Percentiles rank a stretch among this genome's conserved stretches.
These are phyloP conservation scores for Nothomitra cinnamomea DNA, from an alignment of 2,329 filamentous ascomycete genomes.

Conservation along the genomic window DNA sequence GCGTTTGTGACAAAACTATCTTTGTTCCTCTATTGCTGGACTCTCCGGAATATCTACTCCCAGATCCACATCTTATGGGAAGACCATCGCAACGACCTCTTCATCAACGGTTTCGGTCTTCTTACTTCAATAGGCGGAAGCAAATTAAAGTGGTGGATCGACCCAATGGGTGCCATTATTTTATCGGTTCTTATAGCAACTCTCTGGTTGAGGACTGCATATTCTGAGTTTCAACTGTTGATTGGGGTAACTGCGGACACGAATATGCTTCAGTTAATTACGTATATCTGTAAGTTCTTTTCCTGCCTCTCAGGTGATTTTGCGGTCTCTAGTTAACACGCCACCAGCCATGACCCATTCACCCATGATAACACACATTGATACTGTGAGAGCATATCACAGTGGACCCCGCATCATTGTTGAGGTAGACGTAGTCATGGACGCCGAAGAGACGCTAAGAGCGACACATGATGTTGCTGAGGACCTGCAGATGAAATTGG, in stretches of 20 bases:
- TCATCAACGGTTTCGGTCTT: conserved; percentile 89
- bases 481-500: conserved; percentile 82
- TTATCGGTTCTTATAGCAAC: conserved; percentile 61
- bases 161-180: conserved; percentile 77
- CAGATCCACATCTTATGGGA: conserved; percentile 90
- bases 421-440: conserved; percentile 94
- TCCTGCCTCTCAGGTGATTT: not conserved
- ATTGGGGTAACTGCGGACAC: conserved; percentile 80
- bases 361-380: conserved; percentile 63
- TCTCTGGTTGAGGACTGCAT: conserved; percentile 75
- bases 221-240: conserved; percentile 74
- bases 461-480: conserved; percentile 88
- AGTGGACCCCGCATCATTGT: conserved; percentile 77
- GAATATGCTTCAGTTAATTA: conserved; percentile 80
- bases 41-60: conserved; percentile 75
- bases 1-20: conserved; percentile 72
- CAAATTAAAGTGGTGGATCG: conserved; percentile 86
- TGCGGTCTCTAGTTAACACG: not conserved
- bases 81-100: conserved; percentile 91
- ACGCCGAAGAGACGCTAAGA: conserved; percentile 50
- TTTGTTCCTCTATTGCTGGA: conserved; percentile 86
- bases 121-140: conserved; percentile 80
- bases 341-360: conserved; percentile 63
- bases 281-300: conserved; percentile 57
- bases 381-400: conserved; percentile 90